These are phyloP conservation scores for Penicillium sp. DNA, from an alignment of 2,329 filamentous ascomycete species.

Conservation along the genomic window DNA sequence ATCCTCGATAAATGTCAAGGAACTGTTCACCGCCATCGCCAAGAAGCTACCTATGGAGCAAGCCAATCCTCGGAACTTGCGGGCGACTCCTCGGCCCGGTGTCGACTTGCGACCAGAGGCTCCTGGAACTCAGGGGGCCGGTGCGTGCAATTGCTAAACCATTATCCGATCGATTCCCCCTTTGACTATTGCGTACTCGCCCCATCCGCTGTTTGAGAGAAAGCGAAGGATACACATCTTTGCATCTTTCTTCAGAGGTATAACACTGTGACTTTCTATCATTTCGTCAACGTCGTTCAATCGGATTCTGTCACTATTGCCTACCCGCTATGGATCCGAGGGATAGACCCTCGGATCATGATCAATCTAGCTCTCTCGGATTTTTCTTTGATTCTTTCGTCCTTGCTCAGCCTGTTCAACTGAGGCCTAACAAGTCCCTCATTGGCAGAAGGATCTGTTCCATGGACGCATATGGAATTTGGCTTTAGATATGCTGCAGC, in stretches of 20 bases:
- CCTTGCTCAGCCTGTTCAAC: slow-evolving; percentile 15
- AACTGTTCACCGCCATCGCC: slow-evolving; percentile 95
- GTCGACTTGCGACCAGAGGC: slow-evolving; percentile 67
- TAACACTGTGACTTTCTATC: slow-evolving; percentile 11
- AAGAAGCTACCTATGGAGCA: slow-evolving; percentile 97
- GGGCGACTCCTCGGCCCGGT: slow-evolving; percentile 62
- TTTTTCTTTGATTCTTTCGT: slow-evolving; percentile 22
- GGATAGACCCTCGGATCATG: slow-evolving; percentile 15
- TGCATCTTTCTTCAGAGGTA: slow-evolving; percentile 6
- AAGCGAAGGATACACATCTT: background rate
- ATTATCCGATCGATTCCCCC: background rate
- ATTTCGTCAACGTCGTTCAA: slow-evolving; percentile 8
- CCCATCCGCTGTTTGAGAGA: background rate
- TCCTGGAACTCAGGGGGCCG: slow-evolving; percentile 58
- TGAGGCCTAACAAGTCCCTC: slow-evolving; percentile 11
- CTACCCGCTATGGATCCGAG: slow-evolving; percentile 12
- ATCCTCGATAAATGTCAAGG: slow-evolving; percentile 91
- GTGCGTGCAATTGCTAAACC: slow-evolving; percentile 63
- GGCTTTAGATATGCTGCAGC: slow-evolving; percentile 31
- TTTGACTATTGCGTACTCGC: background rate
- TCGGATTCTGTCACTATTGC: background rate
- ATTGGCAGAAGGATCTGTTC: slow-evolving; percentile 17
- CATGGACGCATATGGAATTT: slow-evolving; percentile 29
- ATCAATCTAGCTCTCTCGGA: slow-evolving; percentile 18
- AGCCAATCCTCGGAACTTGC: slow-evolving; percentile 82